phyloP scores from a whole-genome alignment of 257 asterid genomes.

The Apocynum venetum region DNA sequence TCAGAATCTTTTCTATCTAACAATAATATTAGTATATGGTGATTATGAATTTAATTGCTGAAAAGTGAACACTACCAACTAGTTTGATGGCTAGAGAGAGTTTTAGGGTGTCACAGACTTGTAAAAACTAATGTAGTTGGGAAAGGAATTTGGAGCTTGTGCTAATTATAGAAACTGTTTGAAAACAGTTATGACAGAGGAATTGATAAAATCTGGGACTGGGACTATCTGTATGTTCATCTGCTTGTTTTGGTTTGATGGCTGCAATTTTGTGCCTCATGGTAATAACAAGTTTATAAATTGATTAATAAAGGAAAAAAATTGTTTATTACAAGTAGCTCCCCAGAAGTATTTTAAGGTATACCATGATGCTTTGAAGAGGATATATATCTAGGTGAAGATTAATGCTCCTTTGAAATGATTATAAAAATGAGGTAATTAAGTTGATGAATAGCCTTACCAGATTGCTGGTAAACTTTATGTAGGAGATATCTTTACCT shows the following conservation, averaged over 20 bases:
- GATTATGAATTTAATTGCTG: neutral
- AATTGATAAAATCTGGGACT: neutral
- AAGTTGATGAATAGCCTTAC: neutral
- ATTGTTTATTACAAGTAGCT: neutral
- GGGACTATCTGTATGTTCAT: neutral
- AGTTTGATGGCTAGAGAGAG: conserved; percentile 1
- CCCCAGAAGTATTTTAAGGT: neutral
- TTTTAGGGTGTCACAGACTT: neutral
- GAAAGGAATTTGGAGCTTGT: neutral
- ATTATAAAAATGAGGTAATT: neutral
- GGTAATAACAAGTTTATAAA: neutral
- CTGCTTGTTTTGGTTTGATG: neutral
- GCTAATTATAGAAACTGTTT: neutral
- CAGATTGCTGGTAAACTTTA: neutral
- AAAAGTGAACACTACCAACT: neutral
- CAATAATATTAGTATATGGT: neutral
- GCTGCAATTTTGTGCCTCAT: neutral
- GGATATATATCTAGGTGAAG: neutral
- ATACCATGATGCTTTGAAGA: neutral
- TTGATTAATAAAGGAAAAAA: neutral
- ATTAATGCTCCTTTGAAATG: neutral
- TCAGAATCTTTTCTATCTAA: neutral
- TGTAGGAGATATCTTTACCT: neutral
- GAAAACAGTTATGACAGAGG: neutral
- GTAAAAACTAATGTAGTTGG: neutral